Evolutionary conservation across 1,284 basidiomycete species (phyloP), one percentile per base, ranked within the genome.

Genomic region (Cryptococcus sp.): DNA sequence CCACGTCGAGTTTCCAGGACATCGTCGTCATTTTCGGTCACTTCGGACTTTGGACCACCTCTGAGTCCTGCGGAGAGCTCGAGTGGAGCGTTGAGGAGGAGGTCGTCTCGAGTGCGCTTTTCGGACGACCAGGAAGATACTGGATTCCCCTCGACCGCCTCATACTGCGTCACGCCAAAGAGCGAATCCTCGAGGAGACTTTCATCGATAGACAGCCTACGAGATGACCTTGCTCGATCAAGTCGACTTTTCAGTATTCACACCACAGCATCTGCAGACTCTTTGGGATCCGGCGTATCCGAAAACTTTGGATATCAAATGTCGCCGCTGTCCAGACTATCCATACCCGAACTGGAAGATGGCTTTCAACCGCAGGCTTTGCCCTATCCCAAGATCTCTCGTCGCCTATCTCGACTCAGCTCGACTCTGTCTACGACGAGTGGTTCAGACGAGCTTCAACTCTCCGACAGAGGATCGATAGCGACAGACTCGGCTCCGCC

Each of bases 351-450:
- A 36, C 6, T 18, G 14, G 34, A 14, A 4, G 23, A 42, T 21
- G 53, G 41, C 5, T 58, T 58, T 44, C 23, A 43, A 39, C 51
- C 53, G 4, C 56, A 53, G 35, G 28, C 49, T 9, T 25, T 58
- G 28, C 56, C 50, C 5, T 58, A 58, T 51, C 56, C 56, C 12
- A 52, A 52, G 28, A 35, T 52, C 23, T 37, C 47, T 5, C 44
- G 38, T 12, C 37, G 32, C 5, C 35, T 47, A 14, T 50, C 51
- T 7, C 33, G 51, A 37, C 26, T 51, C 5, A 54, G 53, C 33
- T 49, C 24, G 47, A 32, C 10, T 43, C 32, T 31, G 26, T 16
- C 23, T 26, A 18, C n/a, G 39, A 12, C 25, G 23, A 23, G 7
- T 14, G 37, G 10, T n/a, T 22, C 21, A 6, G n/a, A 10, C 7